Evolutionary conservation across 345 rosid genomes (phyloP).

Genomic region (Syzygium jambos): DNA sequence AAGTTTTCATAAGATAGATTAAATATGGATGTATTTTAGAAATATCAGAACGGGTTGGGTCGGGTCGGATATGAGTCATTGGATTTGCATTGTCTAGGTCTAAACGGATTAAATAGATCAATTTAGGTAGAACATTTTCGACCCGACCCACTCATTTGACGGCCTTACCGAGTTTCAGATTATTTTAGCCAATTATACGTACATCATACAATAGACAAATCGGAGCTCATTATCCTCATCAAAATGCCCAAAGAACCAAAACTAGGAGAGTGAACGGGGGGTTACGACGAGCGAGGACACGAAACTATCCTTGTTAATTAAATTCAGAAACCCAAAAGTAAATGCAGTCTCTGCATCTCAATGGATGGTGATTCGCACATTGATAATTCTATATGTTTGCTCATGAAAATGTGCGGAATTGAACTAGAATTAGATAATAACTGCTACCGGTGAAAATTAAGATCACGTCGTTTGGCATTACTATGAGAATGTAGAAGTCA

Average conservation of each 20-base stretch:
- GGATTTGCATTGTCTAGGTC: background rate
- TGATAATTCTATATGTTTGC: too few relatives aligned
- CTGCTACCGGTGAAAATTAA: background rate
- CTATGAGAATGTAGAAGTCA: background rate
- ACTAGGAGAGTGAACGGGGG: background rate
- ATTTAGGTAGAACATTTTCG: too few relatives aligned
- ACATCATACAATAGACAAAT: too few relatives aligned
- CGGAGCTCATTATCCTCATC: too few relatives aligned
- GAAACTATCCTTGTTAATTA: too few relatives aligned
- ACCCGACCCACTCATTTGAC: fast-evolving
- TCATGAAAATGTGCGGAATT: constrained; percentile 43
- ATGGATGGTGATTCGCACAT: background rate
- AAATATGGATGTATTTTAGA: background rate
- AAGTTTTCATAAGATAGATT: background rate
- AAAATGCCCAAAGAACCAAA: too few relatives aligned
- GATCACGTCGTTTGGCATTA: background rate
- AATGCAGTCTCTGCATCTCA: background rate
- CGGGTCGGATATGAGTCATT: fast-evolving
- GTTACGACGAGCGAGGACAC: too few relatives aligned
- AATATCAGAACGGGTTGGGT: background rate
- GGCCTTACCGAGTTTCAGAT: fast-evolving
- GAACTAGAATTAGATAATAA: constrained; percentile 25
- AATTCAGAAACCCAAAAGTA: too few relatives aligned
- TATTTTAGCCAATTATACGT: too few relatives aligned
- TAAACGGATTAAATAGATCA: too few relatives aligned